Percentiles rank a stretch among this genome's conserved stretches.
Evolutionary conservation across 306 rosid genomes (phyloP).

Genomic region (Dalbergia cochinchinensis): DNA sequence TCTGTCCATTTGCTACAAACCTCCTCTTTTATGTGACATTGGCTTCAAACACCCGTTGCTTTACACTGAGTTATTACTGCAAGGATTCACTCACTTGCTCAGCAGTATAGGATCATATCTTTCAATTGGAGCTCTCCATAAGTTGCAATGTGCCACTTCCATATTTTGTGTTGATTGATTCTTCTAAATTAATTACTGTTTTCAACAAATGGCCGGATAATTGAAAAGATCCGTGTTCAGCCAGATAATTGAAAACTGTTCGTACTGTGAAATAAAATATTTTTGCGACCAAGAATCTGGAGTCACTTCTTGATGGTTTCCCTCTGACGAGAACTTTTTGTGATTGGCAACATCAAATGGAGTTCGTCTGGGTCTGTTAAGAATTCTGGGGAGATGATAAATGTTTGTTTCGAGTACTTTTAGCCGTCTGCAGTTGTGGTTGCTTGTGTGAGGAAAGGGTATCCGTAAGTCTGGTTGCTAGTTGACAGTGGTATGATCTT

Average conservation of each 20-base stretch:
- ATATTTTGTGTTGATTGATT: conserved; percentile 41
- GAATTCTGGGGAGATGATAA: conserved; percentile 28
- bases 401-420: conserved; percentile 37
- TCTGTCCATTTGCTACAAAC: conserved; percentile 42
- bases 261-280: conserved; percentile 32
- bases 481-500: conserved; percentile 21
- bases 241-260: conserved; percentile 44
- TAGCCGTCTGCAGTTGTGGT: conserved; percentile 25
- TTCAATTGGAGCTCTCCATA: conserved; percentile 20
- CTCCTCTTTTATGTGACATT: conserved; percentile 26
- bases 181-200: conserved; percentile 41
- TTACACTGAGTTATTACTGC: conserved; percentile 43
- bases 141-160: conserved; percentile 39
- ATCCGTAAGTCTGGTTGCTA: conserved; percentile 36
- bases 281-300: conserved; percentile 39
- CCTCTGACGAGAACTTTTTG: conserved; percentile 20
- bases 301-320: conserved; percentile 30
- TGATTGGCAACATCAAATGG: conserved; percentile 27
- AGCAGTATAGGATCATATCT: conserved; percentile 21
- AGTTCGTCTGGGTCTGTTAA: conserved; percentile 42
- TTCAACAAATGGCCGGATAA: conserved; percentile 45
- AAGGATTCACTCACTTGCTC: conserved; percentile 36
- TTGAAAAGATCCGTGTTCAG: conserved; percentile 36
- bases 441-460: conserved; percentile 34
- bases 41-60: conserved; percentile 40